phyloP scores from a whole-genome alignment of 257 asterid species.

The Eustoma russellianum region DNA sequence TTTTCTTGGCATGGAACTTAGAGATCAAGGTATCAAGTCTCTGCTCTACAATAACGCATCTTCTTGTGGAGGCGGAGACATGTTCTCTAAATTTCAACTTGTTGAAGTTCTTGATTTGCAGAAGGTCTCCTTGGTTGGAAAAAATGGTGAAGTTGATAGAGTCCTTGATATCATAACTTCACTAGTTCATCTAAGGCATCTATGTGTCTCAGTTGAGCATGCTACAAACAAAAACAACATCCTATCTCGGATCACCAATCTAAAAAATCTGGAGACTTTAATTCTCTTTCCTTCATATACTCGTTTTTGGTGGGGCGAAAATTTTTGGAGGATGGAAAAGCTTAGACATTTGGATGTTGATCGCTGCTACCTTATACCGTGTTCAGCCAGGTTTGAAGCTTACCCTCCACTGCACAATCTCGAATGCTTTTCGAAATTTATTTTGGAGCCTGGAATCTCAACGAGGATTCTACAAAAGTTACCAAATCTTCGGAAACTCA shows the following conservation, averaged over 20 bases:
- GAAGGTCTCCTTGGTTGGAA: not conserved
- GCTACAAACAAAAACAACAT: not conserved
- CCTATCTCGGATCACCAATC: not conserved
- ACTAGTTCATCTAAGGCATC: not conserved
- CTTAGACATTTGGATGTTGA: not conserved
- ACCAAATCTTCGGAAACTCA: not conserved
- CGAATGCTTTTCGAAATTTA: not conserved
- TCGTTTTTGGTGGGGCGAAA: not conserved
- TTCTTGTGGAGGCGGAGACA: no score
- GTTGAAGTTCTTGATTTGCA: not conserved
- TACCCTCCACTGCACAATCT: not conserved
- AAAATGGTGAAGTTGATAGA: no score
- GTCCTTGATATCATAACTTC: not conserved
- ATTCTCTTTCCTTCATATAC: not conserved
- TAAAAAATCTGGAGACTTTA: constrained; percentile 1
- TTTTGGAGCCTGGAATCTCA: not conserved
- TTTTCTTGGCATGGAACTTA: not conserved
- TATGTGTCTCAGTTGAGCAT: not conserved
- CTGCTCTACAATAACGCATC: not conserved
- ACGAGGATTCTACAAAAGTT: not conserved
- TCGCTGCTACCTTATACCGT: not conserved
- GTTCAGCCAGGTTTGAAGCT: not conserved
- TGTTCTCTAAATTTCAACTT: not conserved
- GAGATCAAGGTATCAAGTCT: not conserved
- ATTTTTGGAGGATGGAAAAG: not conserved